phyloP scores from a whole-genome alignment of 352 stramenopile genomes.

The Blastocystis sp. region DNA sequence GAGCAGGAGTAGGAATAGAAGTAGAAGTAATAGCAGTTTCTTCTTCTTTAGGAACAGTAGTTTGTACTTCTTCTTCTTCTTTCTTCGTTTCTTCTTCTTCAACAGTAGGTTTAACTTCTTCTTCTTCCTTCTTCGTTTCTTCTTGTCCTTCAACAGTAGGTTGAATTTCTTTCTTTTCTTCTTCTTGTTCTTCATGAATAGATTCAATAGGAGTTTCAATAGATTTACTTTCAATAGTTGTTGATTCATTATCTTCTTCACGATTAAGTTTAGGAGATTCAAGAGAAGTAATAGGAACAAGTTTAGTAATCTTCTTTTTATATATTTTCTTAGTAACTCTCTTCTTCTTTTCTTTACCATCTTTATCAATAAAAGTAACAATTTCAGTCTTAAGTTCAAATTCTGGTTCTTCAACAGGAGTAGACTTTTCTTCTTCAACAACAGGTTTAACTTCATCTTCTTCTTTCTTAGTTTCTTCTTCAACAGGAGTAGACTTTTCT shows the following conservation, averaged over 20 bases:
- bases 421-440: not conserved
- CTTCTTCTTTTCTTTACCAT: not conserved
- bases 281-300: too few species aligned
- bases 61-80: not conserved
- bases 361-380: constrained; percentile 2
- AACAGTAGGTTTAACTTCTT: not conserved
- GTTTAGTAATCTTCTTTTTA: too few species aligned
- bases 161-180: not conserved
- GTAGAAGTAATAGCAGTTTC: not conserved
- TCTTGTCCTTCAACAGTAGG: not conserved
- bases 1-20: not conserved
- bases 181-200: not conserved
- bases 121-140: constrained; percentile 2
- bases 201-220: not conserved
- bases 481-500: not conserved
- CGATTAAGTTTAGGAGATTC: too few species aligned
- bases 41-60: constrained; percentile 2
- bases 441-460: constrained; percentile 17
- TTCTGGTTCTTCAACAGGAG: constrained; percentile 2
- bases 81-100: constrained; percentile 4
- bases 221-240: not conserved
- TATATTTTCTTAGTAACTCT: not conserved
- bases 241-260: not conserved
- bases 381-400: constrained; percentile 8
- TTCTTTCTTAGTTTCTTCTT: constrained; percentile 2